phyloP scores from a whole-genome alignment of 257 asterid genomes.

The Asclepias syriaca region DNA sequence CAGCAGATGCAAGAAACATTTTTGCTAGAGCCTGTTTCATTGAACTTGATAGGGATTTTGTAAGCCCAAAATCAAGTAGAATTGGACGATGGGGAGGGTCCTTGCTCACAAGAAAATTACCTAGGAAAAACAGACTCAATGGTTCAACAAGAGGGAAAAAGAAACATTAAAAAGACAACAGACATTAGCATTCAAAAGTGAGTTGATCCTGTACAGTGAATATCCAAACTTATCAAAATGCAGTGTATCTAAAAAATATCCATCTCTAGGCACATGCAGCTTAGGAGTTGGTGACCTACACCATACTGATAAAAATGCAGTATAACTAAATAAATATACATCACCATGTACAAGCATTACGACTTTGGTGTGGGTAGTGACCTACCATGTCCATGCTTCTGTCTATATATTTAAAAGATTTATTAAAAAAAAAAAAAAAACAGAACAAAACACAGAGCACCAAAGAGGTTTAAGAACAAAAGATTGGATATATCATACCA shows the following conservation, averaged over 20 bases:
- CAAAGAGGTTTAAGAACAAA: not conserved
- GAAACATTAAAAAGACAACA: not conserved
- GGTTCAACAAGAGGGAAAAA: slow-evolving; percentile 8
- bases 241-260: not conserved
- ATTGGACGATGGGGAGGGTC: slow-evolving; percentile 90
- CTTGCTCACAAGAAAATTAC: slow-evolving; percentile 96
- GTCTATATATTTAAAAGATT: not conserved
- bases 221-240: not conserved
- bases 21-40: slow-evolving; percentile 87
- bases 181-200: not conserved
- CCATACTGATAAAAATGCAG: too few species aligned
- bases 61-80: slow-evolving; percentile 94
- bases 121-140: slow-evolving; percentile 35
- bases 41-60: slow-evolving; percentile 67
- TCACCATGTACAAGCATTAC: too few species aligned
- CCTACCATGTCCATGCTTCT: not conserved
- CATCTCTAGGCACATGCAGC: not conserved
- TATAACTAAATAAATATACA: too few species aligned
- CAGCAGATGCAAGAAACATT: slow-evolving; percentile 96
- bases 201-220: not conserved
- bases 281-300: not conserved
- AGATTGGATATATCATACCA: slow-evolving; percentile 37
- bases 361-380: not conserved
- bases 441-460: not conserved
- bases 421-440: not conserved